These are phyloP conservation scores for Colletotrichum viniferum DNA, from an alignment of 2,329 filamentous ascomycete species.

Conservation along the genomic window DNA sequence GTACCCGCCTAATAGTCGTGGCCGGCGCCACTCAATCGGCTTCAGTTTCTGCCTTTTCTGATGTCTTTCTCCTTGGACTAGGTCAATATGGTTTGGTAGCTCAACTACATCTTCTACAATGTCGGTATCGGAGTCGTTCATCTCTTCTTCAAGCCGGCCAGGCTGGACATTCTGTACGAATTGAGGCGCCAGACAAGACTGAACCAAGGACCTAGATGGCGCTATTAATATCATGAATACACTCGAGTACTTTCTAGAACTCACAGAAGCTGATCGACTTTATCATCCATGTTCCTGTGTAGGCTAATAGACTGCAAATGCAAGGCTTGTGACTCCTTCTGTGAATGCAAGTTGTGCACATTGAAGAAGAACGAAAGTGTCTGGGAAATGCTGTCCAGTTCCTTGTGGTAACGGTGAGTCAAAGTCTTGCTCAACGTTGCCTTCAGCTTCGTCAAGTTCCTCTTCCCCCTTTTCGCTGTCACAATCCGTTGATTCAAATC, in stretches of 20 bases:
- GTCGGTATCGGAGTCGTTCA: rapidly evolving
- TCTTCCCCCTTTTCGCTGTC: neutral
- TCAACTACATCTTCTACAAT: neutral
- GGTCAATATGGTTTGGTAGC: no score
- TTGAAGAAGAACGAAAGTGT: neutral
- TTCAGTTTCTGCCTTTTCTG: neutral
- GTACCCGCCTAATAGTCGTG: rapidly evolving
- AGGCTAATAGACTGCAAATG: neutral
- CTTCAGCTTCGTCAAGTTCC: neutral
- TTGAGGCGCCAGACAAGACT: neutral
- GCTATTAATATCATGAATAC: rapidly evolving
- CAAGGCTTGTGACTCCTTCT: neutral
- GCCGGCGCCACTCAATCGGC: neutral
- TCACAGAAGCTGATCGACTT: neutral
- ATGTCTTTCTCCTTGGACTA: neutral
- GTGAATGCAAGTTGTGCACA: neutral
- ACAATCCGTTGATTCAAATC: neutral
- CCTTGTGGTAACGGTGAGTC: no score
- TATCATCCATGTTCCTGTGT: neutral
- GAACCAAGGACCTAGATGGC: neutral
- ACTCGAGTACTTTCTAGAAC: rapidly evolving
- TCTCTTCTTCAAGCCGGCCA: rapidly evolving
- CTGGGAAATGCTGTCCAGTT: neutral
- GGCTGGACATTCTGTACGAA: neutral
- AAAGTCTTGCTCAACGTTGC: neutral